Evolutionary conservation across 768 basidiomycete genomes (phyloP).

Genomic region (Clavulina sp.): DNA sequence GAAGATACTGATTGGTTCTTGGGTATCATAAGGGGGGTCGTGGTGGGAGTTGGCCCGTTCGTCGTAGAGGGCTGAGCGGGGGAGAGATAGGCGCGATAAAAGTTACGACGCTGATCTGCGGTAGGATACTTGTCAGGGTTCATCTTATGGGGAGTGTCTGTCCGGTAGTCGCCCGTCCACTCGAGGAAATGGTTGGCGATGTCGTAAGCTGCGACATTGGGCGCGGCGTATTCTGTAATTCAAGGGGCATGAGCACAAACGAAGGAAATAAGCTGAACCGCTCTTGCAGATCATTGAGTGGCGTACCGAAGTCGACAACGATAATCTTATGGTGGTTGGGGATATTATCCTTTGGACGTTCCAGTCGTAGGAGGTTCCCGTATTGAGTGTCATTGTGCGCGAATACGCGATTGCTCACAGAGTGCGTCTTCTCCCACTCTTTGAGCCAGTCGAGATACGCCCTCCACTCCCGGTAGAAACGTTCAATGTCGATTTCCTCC

Average conservation of each 20-base stretch:
- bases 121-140: conserved; percentile 54
- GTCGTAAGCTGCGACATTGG: conserved; percentile 86
- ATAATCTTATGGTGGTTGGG: conserved; percentile 41
- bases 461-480: conserved; percentile 46
- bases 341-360: conserved; percentile 22
- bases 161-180: conserved; percentile 87
- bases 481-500: conserved; percentile 41
- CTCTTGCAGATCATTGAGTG: too few relatives aligned
- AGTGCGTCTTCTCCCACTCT: conserved; percentile 36
- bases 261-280: too few relatives aligned
- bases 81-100: conserved; percentile 69
- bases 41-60: background rate
- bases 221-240: conserved; percentile 91
- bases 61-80: conserved; percentile 1
- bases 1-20: too few relatives aligned
- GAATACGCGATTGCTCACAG: conserved; percentile 52
- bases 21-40: background rate
- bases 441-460: conserved; percentile 55
- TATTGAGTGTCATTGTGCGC: conserved; percentile 95
- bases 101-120: conserved; percentile 51
- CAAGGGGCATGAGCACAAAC: too few relatives aligned
- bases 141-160: conserved; percentile 45
- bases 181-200: conserved; percentile 96
- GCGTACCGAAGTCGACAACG: conserved; percentile 93
- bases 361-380: conserved; percentile 69